These are phyloP conservation scores for Penicillium frequentans DNA, from an alignment of 2,329 filamentous ascomycete species.

Conservation along the genomic window DNA sequence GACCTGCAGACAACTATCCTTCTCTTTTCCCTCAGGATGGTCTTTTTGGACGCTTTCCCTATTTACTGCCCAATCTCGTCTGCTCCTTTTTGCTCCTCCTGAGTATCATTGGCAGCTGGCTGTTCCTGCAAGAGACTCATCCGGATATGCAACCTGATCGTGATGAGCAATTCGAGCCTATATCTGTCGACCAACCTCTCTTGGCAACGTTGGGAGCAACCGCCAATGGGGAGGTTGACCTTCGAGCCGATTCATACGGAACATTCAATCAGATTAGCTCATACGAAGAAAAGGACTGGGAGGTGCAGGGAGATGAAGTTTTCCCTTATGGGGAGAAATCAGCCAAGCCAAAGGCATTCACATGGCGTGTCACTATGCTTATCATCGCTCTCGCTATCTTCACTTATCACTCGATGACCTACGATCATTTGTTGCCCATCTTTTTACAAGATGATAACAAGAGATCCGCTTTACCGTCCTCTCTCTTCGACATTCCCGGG, in stretches of 20 bases:
- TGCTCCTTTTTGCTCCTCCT: constrained; percentile 74
- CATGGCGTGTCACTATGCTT: constrained; percentile 68
- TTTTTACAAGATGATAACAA: constrained; percentile 75
- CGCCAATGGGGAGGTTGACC: constrained; percentile 69
- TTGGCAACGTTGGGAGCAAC: constrained; percentile 73
- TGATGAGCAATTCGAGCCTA: constrained; percentile 40
- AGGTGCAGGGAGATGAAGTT: constrained; percentile 49
- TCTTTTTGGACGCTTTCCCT: constrained; percentile 77
- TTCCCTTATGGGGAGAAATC: constrained; percentile 40
- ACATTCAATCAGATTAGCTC: constrained; percentile 64
- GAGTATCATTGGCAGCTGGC: constrained; percentile 77
- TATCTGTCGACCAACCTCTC: constrained; percentile 67
- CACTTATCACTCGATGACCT: constrained; percentile 94
- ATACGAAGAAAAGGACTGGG: constrained; percentile 55
- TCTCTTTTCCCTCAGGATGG: constrained; percentile 64
- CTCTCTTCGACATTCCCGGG: constrained; percentile 60
- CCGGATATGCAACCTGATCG: constrained; percentile 69
- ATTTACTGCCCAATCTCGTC: constrained; percentile 83
- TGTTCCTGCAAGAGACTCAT: constrained; percentile 85
- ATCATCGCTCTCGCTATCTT: constrained; percentile 84
- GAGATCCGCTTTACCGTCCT: constrained; percentile 26
- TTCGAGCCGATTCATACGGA: constrained; percentile 77
- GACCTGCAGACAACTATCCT: constrained; percentile 74
- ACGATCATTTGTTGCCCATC: constrained; percentile 87
- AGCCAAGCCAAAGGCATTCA: constrained; percentile 53